Base-by-base conservation (phyloP, 768 basidiomycete genomes). In the Calocybe cyanea region DNA sequence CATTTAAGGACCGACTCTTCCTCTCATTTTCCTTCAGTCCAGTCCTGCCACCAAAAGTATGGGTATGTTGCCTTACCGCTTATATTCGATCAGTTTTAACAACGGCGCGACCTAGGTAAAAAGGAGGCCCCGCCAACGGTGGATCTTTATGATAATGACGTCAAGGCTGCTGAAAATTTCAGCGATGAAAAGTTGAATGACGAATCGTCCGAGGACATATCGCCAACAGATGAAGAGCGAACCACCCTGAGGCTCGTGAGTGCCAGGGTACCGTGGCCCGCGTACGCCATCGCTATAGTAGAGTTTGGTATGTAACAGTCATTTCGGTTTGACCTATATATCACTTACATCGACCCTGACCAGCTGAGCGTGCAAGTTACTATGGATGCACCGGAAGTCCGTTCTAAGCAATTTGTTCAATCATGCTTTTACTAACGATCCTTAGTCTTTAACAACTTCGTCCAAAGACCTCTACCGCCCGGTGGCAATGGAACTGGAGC, bases 401-500 rank as follows among this genome's bases (percentile, higher is more conserved):
- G 46, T 41, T 7, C 13, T 18, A 13, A 13, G 9, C 20, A 2
- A 24, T 7, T 2, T 18, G 20, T 15, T 14, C 17, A 13, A 21
- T 28, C n/a, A 14, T 1, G 30, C 18, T 33, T 39, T 17, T 42
- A 24, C 42, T 32, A 28, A 6, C 17, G 3, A 15, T 42, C 24
- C 11, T 23, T 37, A 50, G 56, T 60, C 18, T 60, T 61, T 52
- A 43, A 50, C 45, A 64, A 64, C 46, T 65, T 58, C 43, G 56
- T 63, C 33, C 62, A 63, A 32, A 45, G 55, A 23, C 56, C 55
- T n/a, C 51, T 63, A 13, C 62, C 62, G 18, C 20, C 24, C 13
- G 58, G 58, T n/a, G 60, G 58, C 1, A 61, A 61, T 21, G 63
- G 60, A 3, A 53, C 63, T 15, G 63, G 60, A 2, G 59, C 63